These are phyloP conservation scores for Morella rubra DNA, from an alignment of 306 rosid species.

Conservation along the genomic window DNA sequence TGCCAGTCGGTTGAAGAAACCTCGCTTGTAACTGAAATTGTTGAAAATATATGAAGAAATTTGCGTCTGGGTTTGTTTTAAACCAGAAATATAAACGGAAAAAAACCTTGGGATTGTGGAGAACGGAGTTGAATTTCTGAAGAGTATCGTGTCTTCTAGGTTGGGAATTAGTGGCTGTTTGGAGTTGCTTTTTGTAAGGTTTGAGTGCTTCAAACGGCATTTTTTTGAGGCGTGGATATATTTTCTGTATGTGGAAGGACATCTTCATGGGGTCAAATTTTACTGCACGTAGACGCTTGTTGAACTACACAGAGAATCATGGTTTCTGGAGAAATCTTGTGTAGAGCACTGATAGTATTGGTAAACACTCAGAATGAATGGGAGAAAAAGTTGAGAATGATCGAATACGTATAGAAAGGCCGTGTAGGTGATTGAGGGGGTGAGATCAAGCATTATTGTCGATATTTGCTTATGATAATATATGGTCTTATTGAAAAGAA, in stretches of 20 bases:
- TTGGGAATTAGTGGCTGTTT: background rate
- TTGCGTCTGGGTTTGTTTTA: constrained; percentile 18
- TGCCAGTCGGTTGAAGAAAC: background rate
- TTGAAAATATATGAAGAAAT: background rate
- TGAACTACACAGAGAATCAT: background rate
- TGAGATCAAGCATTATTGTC: background rate
- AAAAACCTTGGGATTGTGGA: background rate
- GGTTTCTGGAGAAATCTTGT: background rate
- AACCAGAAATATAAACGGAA: background rate
- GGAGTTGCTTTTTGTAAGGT: background rate
- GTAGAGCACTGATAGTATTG: background rate
- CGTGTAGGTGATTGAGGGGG: background rate
- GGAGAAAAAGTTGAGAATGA: background rate
- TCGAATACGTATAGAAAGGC: background rate
- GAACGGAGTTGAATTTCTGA: background rate
- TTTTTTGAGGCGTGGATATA: background rate
- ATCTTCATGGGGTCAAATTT: background rate
- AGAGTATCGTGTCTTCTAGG: background rate
- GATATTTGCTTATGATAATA: background rate
- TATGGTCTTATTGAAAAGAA: background rate
- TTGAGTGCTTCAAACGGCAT: background rate
- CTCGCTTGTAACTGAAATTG: background rate
- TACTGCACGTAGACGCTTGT: background rate
- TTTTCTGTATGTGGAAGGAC: background rate
- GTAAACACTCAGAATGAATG: background rate